phyloP scores from a whole-genome alignment of 768 basidiomycete species.

The Antrodiella citrinella region DNA sequence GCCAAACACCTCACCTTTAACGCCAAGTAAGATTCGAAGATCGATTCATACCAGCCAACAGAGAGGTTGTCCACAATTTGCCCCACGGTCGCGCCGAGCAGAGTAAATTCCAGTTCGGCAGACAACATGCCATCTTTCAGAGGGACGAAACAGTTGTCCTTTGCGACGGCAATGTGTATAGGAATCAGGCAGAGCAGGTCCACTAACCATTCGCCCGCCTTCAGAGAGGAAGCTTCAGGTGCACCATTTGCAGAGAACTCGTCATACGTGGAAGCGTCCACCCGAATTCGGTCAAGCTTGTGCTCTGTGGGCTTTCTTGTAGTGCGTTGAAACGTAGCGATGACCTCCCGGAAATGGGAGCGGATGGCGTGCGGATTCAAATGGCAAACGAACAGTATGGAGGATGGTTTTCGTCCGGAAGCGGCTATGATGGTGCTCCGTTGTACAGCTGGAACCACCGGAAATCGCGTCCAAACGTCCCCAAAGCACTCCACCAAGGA shows the following conservation, averaged over 20 bases:
- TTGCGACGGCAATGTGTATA: constrained; percentile 52
- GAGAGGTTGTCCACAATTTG: constrained; percentile 48
- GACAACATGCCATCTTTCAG: constrained; percentile 52
- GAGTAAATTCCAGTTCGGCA: constrained; percentile 36
- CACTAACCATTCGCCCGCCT: constrained; percentile 54
- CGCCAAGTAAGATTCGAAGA: constrained; percentile 59
- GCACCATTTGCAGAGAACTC: constrained; percentile 17
- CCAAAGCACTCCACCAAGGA: constrained; percentile 45
- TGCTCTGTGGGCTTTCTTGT: constrained; percentile 47
- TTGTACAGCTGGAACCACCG: constrained; percentile 42
- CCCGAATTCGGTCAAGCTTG: constrained; percentile 29
- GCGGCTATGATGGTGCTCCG: not conserved
- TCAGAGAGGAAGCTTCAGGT: constrained; percentile 28
- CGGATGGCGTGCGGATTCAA: constrained; percentile 26
- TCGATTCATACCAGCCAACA: constrained; percentile 59
- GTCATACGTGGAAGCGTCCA: constrained; percentile 25
- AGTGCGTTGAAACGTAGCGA: constrained; percentile 37
- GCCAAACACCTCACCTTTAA: constrained; percentile 32
- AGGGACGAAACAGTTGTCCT: constrained; percentile 54
- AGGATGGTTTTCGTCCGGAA: not conserved
- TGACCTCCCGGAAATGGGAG: constrained; percentile 37
- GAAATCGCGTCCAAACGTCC: constrained; percentile 55
- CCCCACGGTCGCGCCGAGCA: constrained; percentile 52
- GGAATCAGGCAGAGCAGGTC: constrained; percentile 56
- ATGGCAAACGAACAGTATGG: constrained; percentile 38